Conservation (phyloP, 768 basidiomycete species). For the Lactifluus echinatus region DNA sequence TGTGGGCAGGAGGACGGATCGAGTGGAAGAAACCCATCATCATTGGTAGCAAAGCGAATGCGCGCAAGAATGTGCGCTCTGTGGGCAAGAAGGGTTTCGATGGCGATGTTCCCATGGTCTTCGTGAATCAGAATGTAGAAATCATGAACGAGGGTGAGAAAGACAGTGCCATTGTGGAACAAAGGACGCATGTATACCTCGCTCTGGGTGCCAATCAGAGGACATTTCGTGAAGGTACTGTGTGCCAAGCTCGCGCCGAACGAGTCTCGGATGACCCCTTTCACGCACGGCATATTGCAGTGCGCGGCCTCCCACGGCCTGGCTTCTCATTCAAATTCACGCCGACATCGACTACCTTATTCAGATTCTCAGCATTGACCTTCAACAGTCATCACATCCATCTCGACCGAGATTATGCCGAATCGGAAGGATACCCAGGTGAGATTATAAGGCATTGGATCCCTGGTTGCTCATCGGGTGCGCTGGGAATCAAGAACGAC, state of each 20-base stretch:
- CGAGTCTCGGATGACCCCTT: not conserved
- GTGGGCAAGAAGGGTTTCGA: constrained; percentile 59
- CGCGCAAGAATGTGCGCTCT: constrained; percentile 39
- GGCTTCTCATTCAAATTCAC: constrained; percentile 60
- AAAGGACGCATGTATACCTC: constrained; percentile 63
- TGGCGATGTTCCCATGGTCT: constrained; percentile 58
- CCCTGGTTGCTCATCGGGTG: not conserved
- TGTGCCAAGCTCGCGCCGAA: not conserved
- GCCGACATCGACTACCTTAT: constrained; percentile 64
- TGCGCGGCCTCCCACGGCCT: constrained; percentile 40
- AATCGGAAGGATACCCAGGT: constrained; percentile 68
- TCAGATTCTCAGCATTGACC: constrained; percentile 80
- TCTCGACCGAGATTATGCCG: constrained; percentile 65
- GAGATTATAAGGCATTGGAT: constrained; percentile 15
- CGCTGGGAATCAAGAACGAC: constrained; percentile 41
- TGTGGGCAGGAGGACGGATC: constrained; percentile 75
- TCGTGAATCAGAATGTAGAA: constrained; percentile 59
- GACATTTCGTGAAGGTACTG: constrained; percentile 38
- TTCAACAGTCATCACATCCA: constrained; percentile 85
- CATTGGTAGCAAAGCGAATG: constrained; percentile 45
- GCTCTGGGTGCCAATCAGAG: constrained; percentile 27
- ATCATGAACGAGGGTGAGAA: constrained; percentile 36
- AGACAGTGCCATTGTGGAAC: constrained; percentile 47
- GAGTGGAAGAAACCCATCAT: constrained; percentile 49
- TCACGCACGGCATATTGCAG: constrained; percentile 26